Evolutionary conservation across 202 grass and related monocot species (phyloP).

Genomic region (Sporobolus alterniflorus): DNA sequence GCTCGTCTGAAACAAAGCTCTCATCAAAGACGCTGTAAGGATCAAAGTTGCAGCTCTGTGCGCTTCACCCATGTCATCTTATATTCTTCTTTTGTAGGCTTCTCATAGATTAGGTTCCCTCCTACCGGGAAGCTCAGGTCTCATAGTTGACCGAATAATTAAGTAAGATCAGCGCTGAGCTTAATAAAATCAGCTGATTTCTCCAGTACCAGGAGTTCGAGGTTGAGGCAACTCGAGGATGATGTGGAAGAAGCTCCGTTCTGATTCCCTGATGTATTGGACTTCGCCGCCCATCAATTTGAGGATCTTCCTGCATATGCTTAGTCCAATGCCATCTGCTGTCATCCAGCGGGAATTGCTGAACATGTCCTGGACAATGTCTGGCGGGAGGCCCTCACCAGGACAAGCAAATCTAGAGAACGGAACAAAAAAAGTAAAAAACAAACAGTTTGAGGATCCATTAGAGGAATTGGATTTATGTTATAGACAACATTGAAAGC

Average conservation of each 20-base stretch:
- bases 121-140: conserved; percentile 26
- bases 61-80: background rate
- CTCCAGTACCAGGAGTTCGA: conserved; percentile 43
- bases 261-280: conserved; percentile 96
- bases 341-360: conserved; percentile 80
- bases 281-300: conserved; percentile 97
- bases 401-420: conserved; percentile 80
- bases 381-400: conserved; percentile 86
- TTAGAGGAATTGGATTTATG: background rate
- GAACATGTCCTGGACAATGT: conserved; percentile 97
- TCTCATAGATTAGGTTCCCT: conserved; percentile 31
- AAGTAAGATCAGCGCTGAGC: conserved; percentile 20
- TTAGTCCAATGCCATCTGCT: conserved; percentile 86
- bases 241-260: conserved; percentile 90
- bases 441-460: background rate
- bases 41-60: conserved; percentile 3
- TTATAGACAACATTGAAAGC: background rate
- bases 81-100: conserved; percentile 30
- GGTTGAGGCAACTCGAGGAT: conserved; percentile 71
- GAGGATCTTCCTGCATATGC: conserved; percentile 82
- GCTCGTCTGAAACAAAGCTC: background rate
- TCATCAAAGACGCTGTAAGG: background rate
- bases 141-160: conserved; percentile 32
- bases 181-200: conserved; percentile 44
- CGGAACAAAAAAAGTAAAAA: background rate